Evolutionary conservation across 1,284 basidiomycete genomes (phyloP).

Genomic region (Gomphus bonarii): DNA sequence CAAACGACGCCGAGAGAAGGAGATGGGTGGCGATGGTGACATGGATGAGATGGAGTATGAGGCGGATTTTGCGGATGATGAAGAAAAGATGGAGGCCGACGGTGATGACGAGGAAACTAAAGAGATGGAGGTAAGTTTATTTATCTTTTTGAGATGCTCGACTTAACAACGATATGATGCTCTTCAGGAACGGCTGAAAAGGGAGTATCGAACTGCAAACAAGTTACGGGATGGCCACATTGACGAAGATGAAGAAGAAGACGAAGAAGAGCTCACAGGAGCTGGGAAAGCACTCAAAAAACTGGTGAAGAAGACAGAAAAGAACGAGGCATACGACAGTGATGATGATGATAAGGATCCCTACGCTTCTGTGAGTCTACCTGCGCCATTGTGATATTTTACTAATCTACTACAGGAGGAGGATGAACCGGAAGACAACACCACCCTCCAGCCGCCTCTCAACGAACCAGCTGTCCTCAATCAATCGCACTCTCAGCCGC

Average conservation of each 20-base stretch:
- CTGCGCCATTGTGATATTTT: not conserved
- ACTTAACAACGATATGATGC: not conserved
- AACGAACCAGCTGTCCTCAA: constrained; percentile 42
- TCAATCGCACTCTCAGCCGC: constrained; percentile 26
- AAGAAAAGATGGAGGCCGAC: constrained; percentile 65
- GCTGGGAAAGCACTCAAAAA: constrained; percentile 72
- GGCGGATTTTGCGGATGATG: constrained; percentile 80
- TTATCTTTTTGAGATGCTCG: not conserved
- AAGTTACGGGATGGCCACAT: constrained; percentile 58
- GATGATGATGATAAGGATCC: constrained; percentile 71
- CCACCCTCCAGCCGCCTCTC: constrained; percentile 26
- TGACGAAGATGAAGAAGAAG: constrained; percentile 59
- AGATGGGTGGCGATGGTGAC: constrained; percentile 60
- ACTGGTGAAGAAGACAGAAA: constrained; percentile 62
- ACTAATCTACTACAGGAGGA: constrained; percentile 37
- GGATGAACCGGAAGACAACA: constrained; percentile 58
- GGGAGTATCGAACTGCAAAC: constrained; percentile 71
- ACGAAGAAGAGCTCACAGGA: constrained; percentile 47
- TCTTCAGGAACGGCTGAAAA: constrained; percentile 69
- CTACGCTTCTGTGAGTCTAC: constrained; percentile 55
- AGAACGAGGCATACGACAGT: constrained; percentile 66
- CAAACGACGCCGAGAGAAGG: constrained; percentile 36
- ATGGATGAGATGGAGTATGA: constrained; percentile 78
- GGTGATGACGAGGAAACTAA: constrained; percentile 79
- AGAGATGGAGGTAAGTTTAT: constrained; percentile 60